phyloP scores from a whole-genome alignment of 352 stramenopile genomes.

The Phytophthora constricta region DNA sequence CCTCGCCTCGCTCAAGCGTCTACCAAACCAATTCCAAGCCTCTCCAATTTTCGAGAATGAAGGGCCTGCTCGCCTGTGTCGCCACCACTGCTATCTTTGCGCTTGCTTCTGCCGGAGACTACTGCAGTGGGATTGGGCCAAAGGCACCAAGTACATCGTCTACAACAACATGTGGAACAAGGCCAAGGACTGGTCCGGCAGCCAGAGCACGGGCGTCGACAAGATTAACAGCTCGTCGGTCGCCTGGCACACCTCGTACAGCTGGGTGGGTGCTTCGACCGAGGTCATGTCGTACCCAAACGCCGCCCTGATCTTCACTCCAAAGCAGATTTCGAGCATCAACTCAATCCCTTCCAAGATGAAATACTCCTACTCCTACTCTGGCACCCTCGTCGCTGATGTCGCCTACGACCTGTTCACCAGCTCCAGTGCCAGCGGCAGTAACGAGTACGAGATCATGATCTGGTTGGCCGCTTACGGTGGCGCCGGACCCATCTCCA shows the following conservation, averaged over 20 bases:
- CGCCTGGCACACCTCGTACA: conserved; percentile 52
- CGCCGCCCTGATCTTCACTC: conserved; percentile 43
- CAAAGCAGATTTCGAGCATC: conserved; percentile 32
- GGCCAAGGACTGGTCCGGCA: conserved; percentile 39
- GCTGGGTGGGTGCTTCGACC: conserved; percentile 31
- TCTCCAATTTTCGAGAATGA: conserved; percentile 13
- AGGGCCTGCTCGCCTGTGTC: conserved; percentile 27
- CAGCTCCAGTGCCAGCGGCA: conserved; percentile 27
- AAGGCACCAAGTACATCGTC: conserved; percentile 46
- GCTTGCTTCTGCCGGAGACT: conserved; percentile 22
- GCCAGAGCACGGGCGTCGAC: conserved; percentile 51
- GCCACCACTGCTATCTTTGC: conserved; percentile 21
- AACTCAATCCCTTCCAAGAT: conserved; percentile 37
- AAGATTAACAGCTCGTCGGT: conserved; percentile 38
- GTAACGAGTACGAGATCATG: conserved; percentile 48
- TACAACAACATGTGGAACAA: conserved; percentile 63
- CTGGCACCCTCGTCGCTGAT: conserved; percentile 33
- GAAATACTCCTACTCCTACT: conserved; percentile 39
- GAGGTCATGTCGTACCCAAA: conserved; percentile 56
- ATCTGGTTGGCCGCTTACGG: conserved; percentile 39
- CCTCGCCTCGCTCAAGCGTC: conserved; percentile 5
- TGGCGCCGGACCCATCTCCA: conserved; percentile 37
- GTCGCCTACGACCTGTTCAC: conserved; percentile 43
- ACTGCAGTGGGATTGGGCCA: conserved; percentile 45
- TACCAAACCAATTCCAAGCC: background rate